Conservation (phyloP, 495 filamentous ascomycete species). For the Podospora pseudocomata region DNA sequence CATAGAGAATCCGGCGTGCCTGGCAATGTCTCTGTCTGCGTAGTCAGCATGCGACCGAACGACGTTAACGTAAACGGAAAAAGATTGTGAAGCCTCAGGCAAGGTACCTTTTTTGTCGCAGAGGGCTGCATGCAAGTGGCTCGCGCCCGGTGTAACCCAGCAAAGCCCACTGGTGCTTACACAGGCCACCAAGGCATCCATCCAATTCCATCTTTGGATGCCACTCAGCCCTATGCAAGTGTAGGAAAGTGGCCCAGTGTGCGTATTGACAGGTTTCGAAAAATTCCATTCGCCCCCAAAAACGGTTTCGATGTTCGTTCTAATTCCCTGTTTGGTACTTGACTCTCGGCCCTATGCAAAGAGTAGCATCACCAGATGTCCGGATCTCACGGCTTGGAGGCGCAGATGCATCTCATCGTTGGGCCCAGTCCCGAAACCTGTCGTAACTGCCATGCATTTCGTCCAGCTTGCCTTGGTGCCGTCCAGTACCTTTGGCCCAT, state of each 20-base stretch:
- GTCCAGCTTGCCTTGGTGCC: not conserved
- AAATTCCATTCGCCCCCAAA: conserved; percentile 12
- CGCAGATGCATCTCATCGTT: not conserved
- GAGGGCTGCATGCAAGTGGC: conserved; percentile 20
- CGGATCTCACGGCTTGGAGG: conserved; percentile 12
- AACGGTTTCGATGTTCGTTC: conserved; percentile 6
- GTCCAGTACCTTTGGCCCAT: conserved; percentile 10
- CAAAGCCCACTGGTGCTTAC: conserved; percentile 16
- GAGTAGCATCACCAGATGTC: conserved; percentile 11
- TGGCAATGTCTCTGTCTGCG: not conserved
- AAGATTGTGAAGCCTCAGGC: not conserved
- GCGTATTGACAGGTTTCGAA: conserved; percentile 6
- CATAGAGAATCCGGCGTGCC: conserved; percentile 4
- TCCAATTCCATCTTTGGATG: conserved; percentile 7
- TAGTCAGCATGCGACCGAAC: not conserved
- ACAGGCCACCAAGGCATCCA: conserved; percentile 17
- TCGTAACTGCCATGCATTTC: not conserved
- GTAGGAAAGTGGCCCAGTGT: conserved; percentile 3
- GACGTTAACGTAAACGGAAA: not conserved
- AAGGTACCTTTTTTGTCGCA: conserved; percentile 9
- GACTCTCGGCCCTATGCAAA: conserved; percentile 7
- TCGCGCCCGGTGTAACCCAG: conserved; percentile 12
- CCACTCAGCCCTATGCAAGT: conserved; percentile 22
- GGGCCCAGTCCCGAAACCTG: not conserved
- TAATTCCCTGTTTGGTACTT: conserved; percentile 10